phyloP scores from a whole-genome alignment of 202 grass and related monocot genomes.

The Carex arenaria region DNA sequence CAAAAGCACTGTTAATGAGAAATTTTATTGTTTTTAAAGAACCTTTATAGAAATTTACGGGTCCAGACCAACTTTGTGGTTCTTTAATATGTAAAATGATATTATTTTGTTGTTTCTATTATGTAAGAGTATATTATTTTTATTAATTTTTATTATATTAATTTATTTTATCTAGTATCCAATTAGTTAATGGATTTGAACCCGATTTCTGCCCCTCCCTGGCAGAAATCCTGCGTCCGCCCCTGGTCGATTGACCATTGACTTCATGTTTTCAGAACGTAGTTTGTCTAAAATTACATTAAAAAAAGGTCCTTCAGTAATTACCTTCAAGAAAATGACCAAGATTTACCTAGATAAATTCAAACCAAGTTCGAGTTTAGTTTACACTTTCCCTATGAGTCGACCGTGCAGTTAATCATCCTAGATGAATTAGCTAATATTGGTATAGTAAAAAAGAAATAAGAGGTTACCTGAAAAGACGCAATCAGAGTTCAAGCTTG shows the following conservation, averaged over 20 bases:
- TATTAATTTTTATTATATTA: too few species aligned
- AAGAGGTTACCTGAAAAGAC: neutral
- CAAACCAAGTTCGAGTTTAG: neutral
- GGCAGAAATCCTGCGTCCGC: too few species aligned
- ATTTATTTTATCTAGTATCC: too few species aligned
- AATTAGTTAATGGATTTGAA: too few species aligned
- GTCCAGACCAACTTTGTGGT: too few species aligned
- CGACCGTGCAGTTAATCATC: neutral
- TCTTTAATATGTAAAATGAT: too few species aligned
- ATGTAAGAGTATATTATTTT: too few species aligned
- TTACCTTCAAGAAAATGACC: neutral
- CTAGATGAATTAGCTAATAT: neutral
- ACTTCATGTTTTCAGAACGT: neutral
- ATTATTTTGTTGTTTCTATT: too few species aligned
- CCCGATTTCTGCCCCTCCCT: too few species aligned
- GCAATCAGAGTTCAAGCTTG: constrained; percentile 69
- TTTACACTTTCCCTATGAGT: neutral
- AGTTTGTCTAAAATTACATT: neutral
- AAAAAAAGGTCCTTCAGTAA: neutral
- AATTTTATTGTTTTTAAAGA: too few species aligned
- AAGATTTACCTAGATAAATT: neutral
- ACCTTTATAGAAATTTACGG: too few species aligned
- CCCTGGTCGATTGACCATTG: neutral
- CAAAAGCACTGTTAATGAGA: too few species aligned
- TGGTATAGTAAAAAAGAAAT: neutral